phyloP scores from a whole-genome alignment of 192 early-diverging fungal genomes.

The Cetraspora pellucida region DNA sequence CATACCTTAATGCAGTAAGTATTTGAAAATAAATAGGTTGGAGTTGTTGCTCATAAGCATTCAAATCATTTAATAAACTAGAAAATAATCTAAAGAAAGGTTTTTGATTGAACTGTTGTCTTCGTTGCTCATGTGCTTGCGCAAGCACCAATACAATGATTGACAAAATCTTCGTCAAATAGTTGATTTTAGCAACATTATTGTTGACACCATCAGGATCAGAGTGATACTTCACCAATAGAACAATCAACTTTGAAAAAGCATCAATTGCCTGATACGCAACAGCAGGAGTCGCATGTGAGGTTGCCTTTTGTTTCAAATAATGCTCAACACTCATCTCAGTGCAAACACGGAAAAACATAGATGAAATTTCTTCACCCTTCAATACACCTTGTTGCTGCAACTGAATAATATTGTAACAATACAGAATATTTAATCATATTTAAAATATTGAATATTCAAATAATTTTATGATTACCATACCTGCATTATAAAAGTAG shows the following conservation, averaged over 20 bases:
- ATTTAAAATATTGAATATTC: not conserved
- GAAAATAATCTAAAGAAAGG: slow-evolving; percentile 91
- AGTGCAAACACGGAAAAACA: slow-evolving; percentile 91
- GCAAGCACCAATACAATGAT: slow-evolving; percentile 85
- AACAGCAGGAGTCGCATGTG: slow-evolving; percentile 48
- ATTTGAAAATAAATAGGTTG: slow-evolving; percentile 75
- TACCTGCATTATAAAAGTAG: slow-evolving; percentile 63
- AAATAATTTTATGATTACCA: not conserved
- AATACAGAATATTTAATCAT: not conserved
- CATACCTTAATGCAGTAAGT: slow-evolving; percentile 67
- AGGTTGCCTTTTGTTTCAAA: slow-evolving; percentile 58
- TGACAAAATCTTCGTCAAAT: slow-evolving; percentile 82
- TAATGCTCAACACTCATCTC: slow-evolving; percentile 83
- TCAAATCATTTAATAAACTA: slow-evolving; percentile 79
- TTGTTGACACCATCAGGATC: slow-evolving; percentile 59
- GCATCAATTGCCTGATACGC: slow-evolving; percentile 90
- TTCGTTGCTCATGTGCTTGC: slow-evolving; percentile 79
- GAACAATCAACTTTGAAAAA: slow-evolving; percentile 84
- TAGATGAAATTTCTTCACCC: slow-evolving; percentile 72
- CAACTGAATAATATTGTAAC: slow-evolving; percentile 55
- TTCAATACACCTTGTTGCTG: slow-evolving; percentile 76
- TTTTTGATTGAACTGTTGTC: slow-evolving; percentile 82
- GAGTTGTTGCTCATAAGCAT: slow-evolving; percentile 61
- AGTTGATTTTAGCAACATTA: slow-evolving; percentile 59
- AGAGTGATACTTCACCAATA: slow-evolving; percentile 74